Evolutionary conservation across 495 filamentous ascomycete species (phyloP).

Genomic region (Sordaria brevicollis): DNA sequence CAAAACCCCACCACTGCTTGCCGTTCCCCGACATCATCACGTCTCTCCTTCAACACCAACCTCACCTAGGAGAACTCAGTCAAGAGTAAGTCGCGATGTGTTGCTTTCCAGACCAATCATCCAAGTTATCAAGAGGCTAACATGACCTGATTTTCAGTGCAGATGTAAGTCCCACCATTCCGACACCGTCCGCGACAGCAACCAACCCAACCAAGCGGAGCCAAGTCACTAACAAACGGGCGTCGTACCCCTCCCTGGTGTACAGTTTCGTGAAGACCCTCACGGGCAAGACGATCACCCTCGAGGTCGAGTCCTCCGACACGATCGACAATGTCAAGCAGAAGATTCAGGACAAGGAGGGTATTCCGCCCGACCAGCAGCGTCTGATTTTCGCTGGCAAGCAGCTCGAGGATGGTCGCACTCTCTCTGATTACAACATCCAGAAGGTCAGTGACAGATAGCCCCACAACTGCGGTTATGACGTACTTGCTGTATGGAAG

Average conservation of each 20-base stretch:
- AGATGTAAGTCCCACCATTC: slow-evolving; percentile 52
- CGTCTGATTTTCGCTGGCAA: slow-evolving; percentile 99
- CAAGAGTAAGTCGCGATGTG: slow-evolving; percentile 27
- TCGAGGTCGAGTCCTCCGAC: slow-evolving; percentile 97
- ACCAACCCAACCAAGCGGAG: slow-evolving; percentile 8
- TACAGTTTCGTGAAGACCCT: slow-evolving; percentile 92
- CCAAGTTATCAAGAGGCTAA: slow-evolving; percentile 5
- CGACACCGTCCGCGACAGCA: not conserved
- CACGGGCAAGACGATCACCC: slow-evolving; percentile 99
- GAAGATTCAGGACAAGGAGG: slow-evolving; percentile 99
- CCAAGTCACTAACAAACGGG: slow-evolving; percentile 22
- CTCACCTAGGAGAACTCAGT: slow-evolving; percentile 21
- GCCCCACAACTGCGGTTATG: not conserved
- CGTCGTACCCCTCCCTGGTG: slow-evolving; percentile 16
- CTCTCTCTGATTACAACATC: slow-evolving; percentile 99
- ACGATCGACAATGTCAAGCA: slow-evolving; percentile 98
- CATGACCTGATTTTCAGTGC: slow-evolving; percentile 45
- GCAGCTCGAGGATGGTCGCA: slow-evolving; percentile 98
- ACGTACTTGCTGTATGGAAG: not conserved
- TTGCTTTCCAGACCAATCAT: not conserved
- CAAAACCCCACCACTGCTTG: slow-evolving; percentile 20
- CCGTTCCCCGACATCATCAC: slow-evolving; percentile 18
- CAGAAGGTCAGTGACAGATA: slow-evolving; percentile 68
- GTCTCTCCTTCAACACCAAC: slow-evolving; percentile 5
- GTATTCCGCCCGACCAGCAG: slow-evolving; percentile 98